Evolutionary conservation across 148 eudicot species (phyloP), one percentile per base, ranked within the genome.

Genomic region (Euryodendron excelsum): DNA sequence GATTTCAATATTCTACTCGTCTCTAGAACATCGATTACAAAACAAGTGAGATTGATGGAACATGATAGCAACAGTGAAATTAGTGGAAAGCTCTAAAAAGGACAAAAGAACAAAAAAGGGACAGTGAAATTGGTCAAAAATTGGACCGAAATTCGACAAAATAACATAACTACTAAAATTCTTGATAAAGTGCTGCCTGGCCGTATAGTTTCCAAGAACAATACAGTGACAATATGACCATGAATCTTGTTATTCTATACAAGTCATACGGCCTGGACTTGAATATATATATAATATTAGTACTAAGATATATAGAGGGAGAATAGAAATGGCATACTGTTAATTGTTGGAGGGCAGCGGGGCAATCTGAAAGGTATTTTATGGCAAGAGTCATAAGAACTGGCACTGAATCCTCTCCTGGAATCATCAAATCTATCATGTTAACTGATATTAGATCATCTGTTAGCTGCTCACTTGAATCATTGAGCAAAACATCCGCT

Each of bases 401-500:
- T 0, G 98, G 98, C 6, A 95, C 97, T 0, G 98, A 95, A 87
- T 91, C 98, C 77, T 95, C 93, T 4, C 98, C 98, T 1, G 98
- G 98, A 23, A 95, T 95, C 97, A 95, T 95, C 87, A 95, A 89
- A 73, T 95, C 98, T 79, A 95, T 89, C 82, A 95, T 88, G 73
- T 95, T 95, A 77, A 90, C 96, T 1, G 97, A 87, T 52, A 95
- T 92, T 68, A 95, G 64, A 34, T 93, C 93, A 72, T 95, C 94
- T 65, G 89, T 91, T 70, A 95, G 82, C 74, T 83, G 66, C 68
- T 91, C 94, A 83, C 92, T 91, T 53, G 82, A 82, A 75, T 94
- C 94, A 48, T 73, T 87, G n/a, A 94, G 79, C 78, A 95, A 74
- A 18, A 88, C 94, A 62, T 91, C 98, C 5, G 84, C 81, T 36